Evolutionary conservation across 225 moss, liverwort and hornwort genomes (phyloP).

Genomic region (Bryoerythrophyllum caledonicum): DNA sequence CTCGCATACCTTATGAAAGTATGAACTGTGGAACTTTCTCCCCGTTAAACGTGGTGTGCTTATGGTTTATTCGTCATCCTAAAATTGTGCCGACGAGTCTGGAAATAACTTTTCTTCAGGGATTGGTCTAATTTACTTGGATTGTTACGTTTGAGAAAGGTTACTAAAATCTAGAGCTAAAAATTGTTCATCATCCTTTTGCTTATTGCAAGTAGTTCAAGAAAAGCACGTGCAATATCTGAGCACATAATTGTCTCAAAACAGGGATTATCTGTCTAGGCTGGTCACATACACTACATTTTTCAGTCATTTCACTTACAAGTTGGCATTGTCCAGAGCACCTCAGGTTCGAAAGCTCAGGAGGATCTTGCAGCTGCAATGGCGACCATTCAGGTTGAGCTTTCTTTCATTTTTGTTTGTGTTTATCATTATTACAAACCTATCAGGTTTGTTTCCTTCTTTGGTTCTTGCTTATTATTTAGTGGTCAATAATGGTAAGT

Average conservation of each 20-base stretch:
- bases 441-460: background rate
- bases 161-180: background rate
- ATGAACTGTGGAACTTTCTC: background rate
- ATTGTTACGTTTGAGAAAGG: background rate
- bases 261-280: too few species aligned
- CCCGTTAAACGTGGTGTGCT: background rate
- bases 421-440: background rate
- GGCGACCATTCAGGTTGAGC: slow-evolving; percentile 73
- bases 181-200: background rate
- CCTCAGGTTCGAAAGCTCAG: slow-evolving; percentile 85
- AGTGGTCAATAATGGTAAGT: background rate
- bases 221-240: too few species aligned
- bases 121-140: background rate
- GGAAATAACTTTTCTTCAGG: background rate
- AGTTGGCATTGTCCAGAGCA: slow-evolving; percentile 53
- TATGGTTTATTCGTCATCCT: slow-evolving; percentile 2
- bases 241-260: too few species aligned
- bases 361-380: slow-evolving; percentile 88
- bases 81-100: background rate
- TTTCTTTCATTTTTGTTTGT: background rate
- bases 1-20: slow-evolving; percentile 1
- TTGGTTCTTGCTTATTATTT: background rate
- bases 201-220: background rate
- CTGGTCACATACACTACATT: too few species aligned
- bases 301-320: slow-evolving; percentile 1